phyloP scores from a whole-genome alignment of 495 filamentous ascomycete species.

The Xylaria venustula region DNA sequence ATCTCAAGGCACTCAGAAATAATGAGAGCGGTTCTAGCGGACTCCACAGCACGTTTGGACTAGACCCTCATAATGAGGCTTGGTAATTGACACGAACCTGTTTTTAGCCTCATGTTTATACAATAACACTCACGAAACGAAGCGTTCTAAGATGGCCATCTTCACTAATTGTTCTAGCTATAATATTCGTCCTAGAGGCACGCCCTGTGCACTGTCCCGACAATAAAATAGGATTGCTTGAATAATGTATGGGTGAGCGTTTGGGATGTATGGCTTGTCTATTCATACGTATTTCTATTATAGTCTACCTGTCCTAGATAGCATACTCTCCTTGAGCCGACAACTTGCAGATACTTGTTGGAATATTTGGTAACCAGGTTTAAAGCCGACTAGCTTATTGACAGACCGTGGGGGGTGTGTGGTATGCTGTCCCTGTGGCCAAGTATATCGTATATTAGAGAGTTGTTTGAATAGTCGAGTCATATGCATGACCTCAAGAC shows the following conservation, averaged over 20 bases:
- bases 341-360: not conserved
- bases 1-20: not conserved
- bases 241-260: too few relatives aligned
- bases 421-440: too few relatives aligned
- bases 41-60: not conserved
- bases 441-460: too few relatives aligned
- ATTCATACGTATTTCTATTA: conserved; percentile 3
- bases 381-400: too few relatives aligned
- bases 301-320: not conserved
- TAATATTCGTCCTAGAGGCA: too few relatives aligned
- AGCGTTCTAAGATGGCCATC: not conserved
- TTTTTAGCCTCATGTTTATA: not conserved
- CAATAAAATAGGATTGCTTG: too few relatives aligned
- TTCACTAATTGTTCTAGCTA: not conserved
- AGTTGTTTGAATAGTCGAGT: not conserved
- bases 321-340: not conserved
- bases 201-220: too few relatives aligned
- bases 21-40: not conserved
- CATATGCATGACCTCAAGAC: not conserved
- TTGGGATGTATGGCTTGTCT: not conserved
- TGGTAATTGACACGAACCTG: not conserved
- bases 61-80: not conserved
- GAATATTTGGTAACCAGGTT: too few relatives aligned
- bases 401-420: too few relatives aligned
- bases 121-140: not conserved